These are phyloP conservation scores for Triglochin maritima DNA, from an alignment of 106 monocot species.

Conservation along the genomic window DNA sequence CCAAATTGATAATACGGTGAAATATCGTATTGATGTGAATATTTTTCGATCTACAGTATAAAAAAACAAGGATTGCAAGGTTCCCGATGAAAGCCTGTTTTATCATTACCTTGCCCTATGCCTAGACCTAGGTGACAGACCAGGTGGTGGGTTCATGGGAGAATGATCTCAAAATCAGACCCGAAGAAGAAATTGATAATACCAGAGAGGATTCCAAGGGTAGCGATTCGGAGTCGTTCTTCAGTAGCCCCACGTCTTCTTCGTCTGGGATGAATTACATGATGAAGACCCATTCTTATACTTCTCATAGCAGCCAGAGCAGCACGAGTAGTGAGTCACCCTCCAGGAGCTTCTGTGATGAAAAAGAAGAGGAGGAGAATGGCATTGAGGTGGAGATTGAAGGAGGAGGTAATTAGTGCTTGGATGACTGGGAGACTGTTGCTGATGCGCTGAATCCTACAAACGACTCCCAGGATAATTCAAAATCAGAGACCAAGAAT, in stretches of 20 bases:
- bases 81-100: not conserved
- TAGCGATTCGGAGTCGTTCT: not conserved
- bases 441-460: constrained; percentile 8
- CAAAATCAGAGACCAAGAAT: not conserved
- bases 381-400: not conserved
- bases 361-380: constrained; percentile 8
- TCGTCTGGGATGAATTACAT: not conserved
- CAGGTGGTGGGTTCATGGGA: not conserved
- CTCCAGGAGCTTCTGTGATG: constrained; percentile 1
- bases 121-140: not conserved
- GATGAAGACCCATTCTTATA: not conserved
- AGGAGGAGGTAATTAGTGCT: not conserved
- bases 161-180: not conserved
- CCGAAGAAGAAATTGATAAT: not conserved
- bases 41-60: constrained; percentile 4
- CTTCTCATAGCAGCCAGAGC: not conserved
- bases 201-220: not conserved
- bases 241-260: constrained; percentile 8
- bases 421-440: constrained; percentile 17
- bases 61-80: constrained; percentile 17
- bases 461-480: not conserved
- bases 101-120: constrained; percentile 1
- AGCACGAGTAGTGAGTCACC: not conserved
- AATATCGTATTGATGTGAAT: not conserved
- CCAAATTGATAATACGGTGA: too few species aligned